A percentile compares a stretch with the other conserved stretches of the same genome.
Conservation (phyloP, 116 monocot species). For the Thalassia testudinum region DNA sequence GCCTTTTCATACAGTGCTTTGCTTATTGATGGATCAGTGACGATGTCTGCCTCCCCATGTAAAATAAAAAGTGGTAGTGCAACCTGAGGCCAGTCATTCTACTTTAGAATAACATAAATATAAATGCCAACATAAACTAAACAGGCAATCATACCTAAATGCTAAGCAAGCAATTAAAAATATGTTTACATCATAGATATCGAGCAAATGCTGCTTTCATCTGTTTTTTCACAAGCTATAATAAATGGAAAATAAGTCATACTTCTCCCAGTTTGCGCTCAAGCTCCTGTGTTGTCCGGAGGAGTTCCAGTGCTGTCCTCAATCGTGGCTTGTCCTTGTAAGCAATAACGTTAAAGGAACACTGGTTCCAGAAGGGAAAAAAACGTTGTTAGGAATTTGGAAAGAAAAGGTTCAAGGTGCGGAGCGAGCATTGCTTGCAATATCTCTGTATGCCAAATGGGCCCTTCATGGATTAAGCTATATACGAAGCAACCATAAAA, state of each 20-base stretch:
- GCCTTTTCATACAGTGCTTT: slow-evolving; percentile 77
- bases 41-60: slow-evolving; percentile 73
- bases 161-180: not conserved
- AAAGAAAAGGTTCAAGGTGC: too few relatives aligned
- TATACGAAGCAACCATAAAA: too few relatives aligned
- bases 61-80: slow-evolving; percentile 77
- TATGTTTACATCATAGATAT: too few relatives aligned
- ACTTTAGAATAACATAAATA: not conserved
- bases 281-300: slow-evolving; percentile 62
- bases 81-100: slow-evolving; percentile 21
- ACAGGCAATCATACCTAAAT: not conserved
- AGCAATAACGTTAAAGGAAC: slow-evolving; percentile 61
- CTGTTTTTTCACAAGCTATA: too few relatives aligned
- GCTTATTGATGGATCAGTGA: slow-evolving; percentile 83
- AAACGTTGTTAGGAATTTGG: not conserved
- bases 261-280: slow-evolving; percentile 59
- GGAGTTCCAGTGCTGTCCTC: slow-evolving; percentile 60
- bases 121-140: not conserved
- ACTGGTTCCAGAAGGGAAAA: slow-evolving; percentile 22
- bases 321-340: slow-evolving; percentile 85
- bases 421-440: too few relatives aligned
- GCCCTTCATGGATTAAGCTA: too few relatives aligned
- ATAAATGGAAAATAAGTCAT: slow-evolving; percentile 3
- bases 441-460: too few relatives aligned
- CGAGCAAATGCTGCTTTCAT: too few relatives aligned